Conservation (phyloP, 1,139 yeast species). For the Zygoascus sp. region DNA sequence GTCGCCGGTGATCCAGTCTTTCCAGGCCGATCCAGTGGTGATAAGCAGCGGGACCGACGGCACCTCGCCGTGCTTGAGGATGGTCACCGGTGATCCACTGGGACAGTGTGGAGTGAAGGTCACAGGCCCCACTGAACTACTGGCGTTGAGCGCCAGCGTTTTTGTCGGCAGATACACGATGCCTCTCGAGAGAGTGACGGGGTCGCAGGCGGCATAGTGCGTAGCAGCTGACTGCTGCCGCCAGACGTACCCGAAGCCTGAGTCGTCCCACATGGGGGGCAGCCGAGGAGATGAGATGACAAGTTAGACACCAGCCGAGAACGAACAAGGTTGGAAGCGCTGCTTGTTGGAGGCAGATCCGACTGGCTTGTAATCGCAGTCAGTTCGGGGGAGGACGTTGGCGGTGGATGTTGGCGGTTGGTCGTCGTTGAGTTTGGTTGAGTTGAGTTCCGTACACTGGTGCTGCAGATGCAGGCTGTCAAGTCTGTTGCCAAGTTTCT, state of each 20-base stretch:
- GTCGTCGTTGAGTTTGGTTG: too few species aligned
- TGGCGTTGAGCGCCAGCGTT: constrained; percentile 3
- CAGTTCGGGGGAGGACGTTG: too few species aligned
- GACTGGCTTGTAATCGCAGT: too few species aligned
- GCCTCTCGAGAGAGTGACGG: constrained; percentile 19
- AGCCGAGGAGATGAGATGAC: background rate
- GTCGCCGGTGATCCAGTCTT: constrained; percentile 17
- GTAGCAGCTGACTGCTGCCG: constrained; percentile 3
- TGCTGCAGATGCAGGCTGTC: too few species aligned
- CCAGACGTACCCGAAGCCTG: constrained; percentile 11
- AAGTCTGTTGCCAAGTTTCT: too few species aligned
- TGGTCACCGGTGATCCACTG: constrained; percentile 20
- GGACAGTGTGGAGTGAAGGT: constrained; percentile 19
- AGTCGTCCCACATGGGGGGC: constrained; percentile 2
- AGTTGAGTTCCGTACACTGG: too few species aligned
- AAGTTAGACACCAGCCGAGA: too few species aligned
- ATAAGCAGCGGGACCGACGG: constrained; percentile 7
- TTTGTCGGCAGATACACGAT: constrained; percentile 11
- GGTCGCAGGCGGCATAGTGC: constrained; percentile 20
- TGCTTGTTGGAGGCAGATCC: too few species aligned
- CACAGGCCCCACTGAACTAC: constrained; percentile 11
- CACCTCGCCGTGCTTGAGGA: constrained; percentile 6
- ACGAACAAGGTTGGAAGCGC: too few species aligned
- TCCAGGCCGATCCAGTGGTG: constrained; percentile 17
- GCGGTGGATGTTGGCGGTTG: too few species aligned